Evolutionary conservation across 2,329 filamentous ascomycete species (phyloP), one percentile per base, ranked within the genome.

Genomic region (Trichoderma sp.): DNA sequence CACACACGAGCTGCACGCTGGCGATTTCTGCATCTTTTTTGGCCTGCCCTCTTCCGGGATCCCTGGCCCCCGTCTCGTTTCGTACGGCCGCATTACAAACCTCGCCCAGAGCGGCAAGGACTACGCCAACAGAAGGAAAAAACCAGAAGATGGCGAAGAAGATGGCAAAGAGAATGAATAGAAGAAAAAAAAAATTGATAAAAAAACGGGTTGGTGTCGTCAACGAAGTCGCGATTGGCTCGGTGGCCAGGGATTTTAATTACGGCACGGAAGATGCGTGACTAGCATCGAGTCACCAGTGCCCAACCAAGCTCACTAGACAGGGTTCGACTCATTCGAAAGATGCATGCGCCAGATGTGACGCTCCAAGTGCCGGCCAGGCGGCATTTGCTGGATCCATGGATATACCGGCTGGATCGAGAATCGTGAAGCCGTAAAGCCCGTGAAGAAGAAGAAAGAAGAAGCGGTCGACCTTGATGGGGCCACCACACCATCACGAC

Each of bases 291-390:
- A 70, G 64, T 67, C 64, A 70, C 66, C 56, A 70, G 66, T 62
- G 66, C 57, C 66, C 66, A 70, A 70, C 66, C 66, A 30, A 69
- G 66, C 47, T 36, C 47, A 26, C 56, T 51, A 62, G 57, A 43
- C 66, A 70, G 39, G 65, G 65, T 51, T 68, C 66, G 66, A 70
- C 66, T 70, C 66, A 62, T 61, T 70, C 39, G 43, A 70, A 60
- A 70, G 66, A 57, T 62, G 57, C 66, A 70, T 36, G 66, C 66
- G 39, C 51, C 64, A 28, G 57, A 69, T 69, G 66, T 60, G 66
- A 69, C 66, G 32, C 56, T 24, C 66, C 66, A 70, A 70, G 66
- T 70, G 66, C 66, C 66, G 66, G 47, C 43, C 39, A 61, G 34
- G 34, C 66, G 66, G 66, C 57, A 69, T 51, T 62, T 61, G 57